These are phyloP conservation scores for Mortierella sp. DNA, from an alignment of 371 early-diverging fungal genomes.

Conservation along the genomic window DNA sequence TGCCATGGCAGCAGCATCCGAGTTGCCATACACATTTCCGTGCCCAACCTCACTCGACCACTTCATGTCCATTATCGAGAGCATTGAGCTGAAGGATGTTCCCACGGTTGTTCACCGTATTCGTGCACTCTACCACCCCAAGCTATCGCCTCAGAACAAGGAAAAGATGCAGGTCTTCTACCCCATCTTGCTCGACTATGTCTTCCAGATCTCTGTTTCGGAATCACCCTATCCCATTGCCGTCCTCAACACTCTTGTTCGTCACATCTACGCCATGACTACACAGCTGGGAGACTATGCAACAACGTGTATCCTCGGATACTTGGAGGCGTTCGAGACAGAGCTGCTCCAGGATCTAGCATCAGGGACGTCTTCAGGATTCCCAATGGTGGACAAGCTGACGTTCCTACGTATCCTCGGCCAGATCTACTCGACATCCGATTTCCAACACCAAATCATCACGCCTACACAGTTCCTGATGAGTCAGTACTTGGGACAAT, in stretches of 20 bases:
- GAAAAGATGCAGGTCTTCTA: constrained; percentile 73
- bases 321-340: constrained; percentile 42
- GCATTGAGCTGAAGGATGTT: constrained; percentile 69
- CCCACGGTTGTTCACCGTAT: constrained; percentile 80
- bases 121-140: constrained; percentile 83
- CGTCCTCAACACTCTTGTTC: constrained; percentile 45
- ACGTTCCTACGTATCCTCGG: constrained; percentile 71
- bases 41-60: constrained; percentile 78
- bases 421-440: constrained; percentile 87
- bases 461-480: constrained; percentile 85
- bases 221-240: constrained; percentile 36
- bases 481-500: constrained; percentile 76
- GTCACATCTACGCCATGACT: constrained; percentile 54
- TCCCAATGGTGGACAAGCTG: constrained; percentile 68
- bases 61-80: constrained; percentile 68
- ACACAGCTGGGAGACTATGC: constrained; percentile 48
- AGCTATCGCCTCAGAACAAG: constrained; percentile 82
- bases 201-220: constrained; percentile 59
- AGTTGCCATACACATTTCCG: constrained; percentile 86
- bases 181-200: constrained; percentile 73
- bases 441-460: constrained; percentile 86
- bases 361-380: constrained; percentile 36
- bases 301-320: constrained; percentile 33
- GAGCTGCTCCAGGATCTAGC: constrained; percentile 58
- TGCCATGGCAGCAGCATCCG: constrained; percentile 50